Base-by-base conservation (phyloP, 768 basidiomycete genomes). In the Rhodotorula sphaerocarpa region DNA sequence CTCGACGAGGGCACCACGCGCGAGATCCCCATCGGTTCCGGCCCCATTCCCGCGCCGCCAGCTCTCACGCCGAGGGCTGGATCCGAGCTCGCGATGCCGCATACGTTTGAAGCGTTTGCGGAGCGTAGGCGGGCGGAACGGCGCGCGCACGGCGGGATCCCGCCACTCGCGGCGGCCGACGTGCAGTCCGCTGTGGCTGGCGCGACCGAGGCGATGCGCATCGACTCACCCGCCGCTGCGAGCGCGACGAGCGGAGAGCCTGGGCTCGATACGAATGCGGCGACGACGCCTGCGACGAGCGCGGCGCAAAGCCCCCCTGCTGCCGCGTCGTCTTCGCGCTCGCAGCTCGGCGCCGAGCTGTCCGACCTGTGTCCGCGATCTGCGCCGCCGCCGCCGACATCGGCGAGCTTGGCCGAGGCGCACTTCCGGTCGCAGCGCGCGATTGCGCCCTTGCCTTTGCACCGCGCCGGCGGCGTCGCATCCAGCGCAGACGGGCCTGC, bases 331-430 rank as follows among this genome's bases (percentile, higher is more conserved):
- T 30, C 28, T 20, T 27, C 30, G n/a, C n/a, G n/a, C n/a, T n/a
- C n/a, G 28, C 9, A 30, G 28, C 14, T 27, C 28, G 28, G 4
- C 7, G 27, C 10, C 58, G 2, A 14, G 48, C 48, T 30, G 20
- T 16, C 47, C 16, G 36, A 28, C 28, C 30, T 1, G 47, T 28
- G 20, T 5, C 47, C n/a, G 47, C 46, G 15, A 11, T 28, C 31
- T 36, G 23, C 28, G 28, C 34, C 28, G 25, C 60, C 30, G 41
- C 54, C 6, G 25, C 27, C 27, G 39, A 27, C 46, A 20, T 57
- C 63, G 9, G 27, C 55, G 7, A 59, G 36, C 16, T 16, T 59
- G 43, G 58, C 58, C 31, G 50, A 56, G 25, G 63, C 58, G 5
- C 34, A 30, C 33, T 39, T 52, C 30, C 46, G 63, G 23, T 25